phyloP scores from a whole-genome alignment of 371 early-diverging fungal genomes.

The Cokeromyces recurvatus region DNA sequence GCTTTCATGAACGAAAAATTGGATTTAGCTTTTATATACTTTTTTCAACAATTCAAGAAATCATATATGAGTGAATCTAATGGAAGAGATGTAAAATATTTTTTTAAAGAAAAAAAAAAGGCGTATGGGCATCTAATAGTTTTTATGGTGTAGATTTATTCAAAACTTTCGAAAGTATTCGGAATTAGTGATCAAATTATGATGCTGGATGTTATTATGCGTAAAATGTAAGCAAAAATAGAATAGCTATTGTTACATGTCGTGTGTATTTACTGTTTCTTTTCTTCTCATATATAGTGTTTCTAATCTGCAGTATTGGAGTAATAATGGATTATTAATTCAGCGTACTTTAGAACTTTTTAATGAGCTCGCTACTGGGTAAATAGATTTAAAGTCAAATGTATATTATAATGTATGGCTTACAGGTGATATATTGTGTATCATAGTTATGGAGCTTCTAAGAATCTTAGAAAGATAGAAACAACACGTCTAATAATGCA shows the following conservation, averaged over 20 bases:
- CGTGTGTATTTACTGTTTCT: too few relatives aligned
- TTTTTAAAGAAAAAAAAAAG: too few relatives aligned
- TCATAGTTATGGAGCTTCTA: conserved; percentile 58
- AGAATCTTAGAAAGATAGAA: conserved; percentile 70
- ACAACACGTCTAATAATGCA: conserved; percentile 60
- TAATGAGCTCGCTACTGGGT: conserved; percentile 81
- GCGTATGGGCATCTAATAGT: too few relatives aligned
- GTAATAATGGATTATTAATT: conserved; percentile 25
- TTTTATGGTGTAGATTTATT: conserved; percentile 38
- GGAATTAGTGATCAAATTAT: conserved; percentile 52
- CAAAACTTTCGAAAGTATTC: conserved; percentile 46
- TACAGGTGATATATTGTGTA: too few relatives aligned
- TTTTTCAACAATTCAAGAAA: conserved; percentile 72
- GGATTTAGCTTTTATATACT: conserved; percentile 74
- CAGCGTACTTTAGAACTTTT: conserved; percentile 58
- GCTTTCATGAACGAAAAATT: conserved; percentile 51
- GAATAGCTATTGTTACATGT: background rate
- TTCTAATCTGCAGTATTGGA: conserved; percentile 29
- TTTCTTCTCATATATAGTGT: conserved; percentile 14
- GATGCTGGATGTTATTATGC: conserved; percentile 67
- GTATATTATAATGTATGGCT: too few relatives aligned
- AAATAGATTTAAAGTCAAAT: too few relatives aligned
- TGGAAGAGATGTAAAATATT: conserved; percentile 18
- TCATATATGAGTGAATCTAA: conserved; percentile 64
- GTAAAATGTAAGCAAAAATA: conserved; percentile 65